phyloP scores from a whole-genome alignment of 495 filamentous ascomycete genomes.

The Chlorociboria aeruginascens region DNA sequence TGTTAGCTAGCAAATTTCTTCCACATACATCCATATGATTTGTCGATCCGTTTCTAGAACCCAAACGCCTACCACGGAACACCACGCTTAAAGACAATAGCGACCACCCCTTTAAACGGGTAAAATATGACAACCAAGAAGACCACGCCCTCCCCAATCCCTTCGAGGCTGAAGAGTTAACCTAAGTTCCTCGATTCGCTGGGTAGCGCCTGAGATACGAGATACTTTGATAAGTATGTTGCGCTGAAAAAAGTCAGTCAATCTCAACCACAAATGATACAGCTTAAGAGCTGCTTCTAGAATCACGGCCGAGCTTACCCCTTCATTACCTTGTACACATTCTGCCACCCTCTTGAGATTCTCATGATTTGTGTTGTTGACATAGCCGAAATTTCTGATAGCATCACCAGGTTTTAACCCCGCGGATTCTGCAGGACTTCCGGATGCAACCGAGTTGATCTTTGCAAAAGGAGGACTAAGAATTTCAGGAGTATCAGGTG shows the following conservation, averaged over 20 bases:
- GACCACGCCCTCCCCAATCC: slow-evolving; percentile 79
- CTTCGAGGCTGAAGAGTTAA: slow-evolving; percentile 60
- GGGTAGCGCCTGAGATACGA: slow-evolving; percentile 29
- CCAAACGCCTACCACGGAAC: slow-evolving; percentile 10
- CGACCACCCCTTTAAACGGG: slow-evolving; percentile 37
- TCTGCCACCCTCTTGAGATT: slow-evolving; percentile 73
- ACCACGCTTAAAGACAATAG: slow-evolving; percentile 5
- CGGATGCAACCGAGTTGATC: slow-evolving; percentile 68
- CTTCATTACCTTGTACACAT: slow-evolving; percentile 76
- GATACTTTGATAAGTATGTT: slow-evolving; percentile 59
- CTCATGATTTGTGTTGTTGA: slow-evolving; percentile 74
- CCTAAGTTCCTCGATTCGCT: slow-evolving; percentile 43
- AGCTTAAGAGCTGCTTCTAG: not conserved
- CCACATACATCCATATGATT: not conserved
- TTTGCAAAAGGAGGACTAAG: slow-evolving; percentile 72
- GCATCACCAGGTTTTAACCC: slow-evolving; percentile 76
- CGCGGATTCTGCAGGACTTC: slow-evolving; percentile 73
- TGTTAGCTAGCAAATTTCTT: not conserved
- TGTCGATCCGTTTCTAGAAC: not conserved
- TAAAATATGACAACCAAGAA: slow-evolving; percentile 80
- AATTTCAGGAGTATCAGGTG: slow-evolving; percentile 19
- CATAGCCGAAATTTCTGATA: slow-evolving; percentile 72
- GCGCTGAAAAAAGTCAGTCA: slow-evolving; percentile 34
- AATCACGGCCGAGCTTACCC: slow-evolving; percentile 44
- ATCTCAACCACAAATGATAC: not conserved